These are phyloP conservation scores for Tetrahymena elliotti DNA, from an alignment of 73 alveolate genomes.

Conservation along the genomic window DNA sequence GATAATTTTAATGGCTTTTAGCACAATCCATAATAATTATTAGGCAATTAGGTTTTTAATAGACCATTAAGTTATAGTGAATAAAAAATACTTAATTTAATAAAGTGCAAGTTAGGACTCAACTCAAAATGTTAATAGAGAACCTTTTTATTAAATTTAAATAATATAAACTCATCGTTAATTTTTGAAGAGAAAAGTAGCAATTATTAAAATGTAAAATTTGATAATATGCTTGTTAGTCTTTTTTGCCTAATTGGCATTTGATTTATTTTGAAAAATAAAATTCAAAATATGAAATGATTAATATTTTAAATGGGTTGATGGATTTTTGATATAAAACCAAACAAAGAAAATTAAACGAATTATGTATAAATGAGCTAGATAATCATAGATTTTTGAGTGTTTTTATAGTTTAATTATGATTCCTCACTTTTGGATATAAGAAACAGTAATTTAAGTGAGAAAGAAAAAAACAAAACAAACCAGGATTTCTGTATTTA, in stretches of 20 bases:
- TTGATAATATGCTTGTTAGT: neutral
- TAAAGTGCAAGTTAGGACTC: neutral
- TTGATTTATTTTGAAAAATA: neutral
- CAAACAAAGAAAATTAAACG: neutral
- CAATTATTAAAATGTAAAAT: neutral
- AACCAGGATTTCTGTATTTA: neutral
- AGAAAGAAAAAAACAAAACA: neutral
- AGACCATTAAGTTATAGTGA: neutral
- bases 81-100: neutral
- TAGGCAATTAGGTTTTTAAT: too few species aligned
- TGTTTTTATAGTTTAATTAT: neutral
- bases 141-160: neutral
- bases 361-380: neutral
- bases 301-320: neutral
- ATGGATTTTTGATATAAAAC: neutral
- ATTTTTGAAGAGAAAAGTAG: neutral
- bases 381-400: neutral
- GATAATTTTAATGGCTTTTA: too few species aligned
- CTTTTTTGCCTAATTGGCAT: neutral
- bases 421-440: neutral
- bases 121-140: neutral
- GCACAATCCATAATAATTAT: too few species aligned
- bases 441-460: neutral
- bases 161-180: neutral
- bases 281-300: neutral